Base-by-base conservation (phyloP, 345 rosid species). In the Aquilaria sinensis region DNA sequence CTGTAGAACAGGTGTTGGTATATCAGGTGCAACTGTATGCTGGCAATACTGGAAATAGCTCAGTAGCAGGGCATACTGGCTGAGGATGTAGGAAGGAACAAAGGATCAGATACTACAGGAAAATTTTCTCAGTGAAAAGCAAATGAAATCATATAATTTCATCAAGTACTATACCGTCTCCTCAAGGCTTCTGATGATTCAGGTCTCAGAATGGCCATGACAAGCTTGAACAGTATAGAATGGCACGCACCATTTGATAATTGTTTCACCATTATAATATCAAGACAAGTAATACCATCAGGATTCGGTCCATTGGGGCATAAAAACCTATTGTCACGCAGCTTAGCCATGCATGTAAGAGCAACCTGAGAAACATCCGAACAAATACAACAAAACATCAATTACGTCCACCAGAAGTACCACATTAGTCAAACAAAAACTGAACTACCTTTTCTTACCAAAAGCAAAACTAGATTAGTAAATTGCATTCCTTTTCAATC, bases 261-360 rank as follows among this genome's bases (percentile, higher is more conserved):
- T 76, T 87, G 92, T 70, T 86, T 93, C 67, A 80, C 85, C 79
- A 72, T 79, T 62, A 93, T 67, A 75, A 92, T 80, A 71, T 89
- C 98, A 70, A 92, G 92, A 74, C 85, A 85, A 33, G 96, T 82
- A 65, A 89, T 78, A 41, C 74, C 82, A 74, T 89, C 96, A 58
- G 92, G 82, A 78, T 66, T 84, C 62, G 84, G 71, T 68, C 81
- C 85, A 75, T 76, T 78, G 16, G 85, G 90, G 75, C 72, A 76
- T 55, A 78, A 65, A 74, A 84, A 89, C 64, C 88, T 87, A 73
- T 93, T 96, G 77, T 93, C 98, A 10, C 96, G 88, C 43, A 90
- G 79, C 64, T 93, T 87, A 58, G 97, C 98, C 87, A 93, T 90
- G 78, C 92, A 93, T 66, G 97, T 93, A 68, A 93, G 92, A n/a